Evolutionary conservation across 2,329 filamentous ascomycete species (phyloP).

Genomic region (Colletotrichum orbiculare): DNA sequence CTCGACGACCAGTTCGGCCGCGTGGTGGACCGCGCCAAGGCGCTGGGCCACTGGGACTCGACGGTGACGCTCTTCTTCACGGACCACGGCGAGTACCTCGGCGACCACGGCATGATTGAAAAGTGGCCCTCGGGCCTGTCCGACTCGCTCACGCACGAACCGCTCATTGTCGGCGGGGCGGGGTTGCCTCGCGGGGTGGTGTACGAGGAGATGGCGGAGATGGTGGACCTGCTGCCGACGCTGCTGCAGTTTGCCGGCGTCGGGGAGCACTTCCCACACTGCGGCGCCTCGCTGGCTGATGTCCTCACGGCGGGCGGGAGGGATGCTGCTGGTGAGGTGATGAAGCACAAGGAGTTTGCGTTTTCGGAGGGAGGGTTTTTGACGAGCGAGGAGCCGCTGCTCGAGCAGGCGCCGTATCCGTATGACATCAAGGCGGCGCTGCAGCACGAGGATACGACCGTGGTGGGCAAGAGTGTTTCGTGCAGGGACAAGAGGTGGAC

Average conservation of each 20-base stretch:
- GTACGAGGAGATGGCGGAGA: slow-evolving; percentile 51
- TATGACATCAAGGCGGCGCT: slow-evolving; percentile 58
- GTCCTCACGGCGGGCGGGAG: slow-evolving; percentile 7
- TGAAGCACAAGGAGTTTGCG: slow-evolving; percentile 51
- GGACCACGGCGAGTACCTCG: slow-evolving; percentile 59
- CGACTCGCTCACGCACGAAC: slow-evolving; percentile 54
- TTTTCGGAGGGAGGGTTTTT: slow-evolving; percentile 59
- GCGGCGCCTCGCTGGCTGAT: slow-evolving; percentile 34
- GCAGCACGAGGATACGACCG: slow-evolving; percentile 55
- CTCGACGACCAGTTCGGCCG: slow-evolving; percentile 58
- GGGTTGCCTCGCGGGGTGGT: slow-evolving; percentile 50
- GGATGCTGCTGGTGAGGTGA: slow-evolving; percentile 24
- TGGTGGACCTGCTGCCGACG: slow-evolving; percentile 59
- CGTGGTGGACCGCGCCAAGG: slow-evolving; percentile 48
- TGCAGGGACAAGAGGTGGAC: slow-evolving; percentile 51
- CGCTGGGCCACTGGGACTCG: slow-evolving; percentile 48
- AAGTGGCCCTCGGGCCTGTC: slow-evolving; percentile 59
- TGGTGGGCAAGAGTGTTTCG: slow-evolving; percentile 56
- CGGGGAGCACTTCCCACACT: slow-evolving; percentile 51
- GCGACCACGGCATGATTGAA: slow-evolving; percentile 59
- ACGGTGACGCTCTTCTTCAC: slow-evolving; percentile 58
- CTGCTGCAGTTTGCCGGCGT: slow-evolving; percentile 52
- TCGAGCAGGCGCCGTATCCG: slow-evolving; percentile 55
- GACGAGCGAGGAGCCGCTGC: slow-evolving; percentile 54
- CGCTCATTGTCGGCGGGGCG: slow-evolving; percentile 55